Evolutionary conservation across 805 yeast genomes (phyloP).

Genomic region (Candida broadrunensis): DNA sequence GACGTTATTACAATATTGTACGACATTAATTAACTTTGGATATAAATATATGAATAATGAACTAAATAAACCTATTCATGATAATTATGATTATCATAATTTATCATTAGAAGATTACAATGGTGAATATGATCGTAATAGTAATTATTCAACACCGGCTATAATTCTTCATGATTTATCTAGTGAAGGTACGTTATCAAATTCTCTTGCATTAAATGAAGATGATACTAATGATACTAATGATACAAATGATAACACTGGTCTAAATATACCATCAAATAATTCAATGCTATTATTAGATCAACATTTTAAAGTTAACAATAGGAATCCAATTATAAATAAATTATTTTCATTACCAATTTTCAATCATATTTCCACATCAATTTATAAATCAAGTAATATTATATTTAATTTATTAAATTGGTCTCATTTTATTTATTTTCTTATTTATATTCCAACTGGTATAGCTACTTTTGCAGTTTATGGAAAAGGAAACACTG

Average conservation of each 20-base stretch:
- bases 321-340: no score
- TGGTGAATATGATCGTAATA: no score
- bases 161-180: constrained; percentile 23
- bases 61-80: not conserved
- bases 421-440: constrained; percentile 62
- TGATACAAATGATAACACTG: no score
- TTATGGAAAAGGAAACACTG: constrained; percentile 62
- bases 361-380: not conserved
- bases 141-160: constrained; percentile 7
- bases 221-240: constrained; percentile 4
- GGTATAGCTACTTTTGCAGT: constrained; percentile 65
- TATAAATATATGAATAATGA: constrained; percentile 3
- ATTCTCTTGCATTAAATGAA: constrained; percentile 20
- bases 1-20: constrained; percentile 49
- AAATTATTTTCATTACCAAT: not conserved
- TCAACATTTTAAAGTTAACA: no score
- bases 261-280: constrained; percentile 19
- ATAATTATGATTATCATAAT: not conserved
- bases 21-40: constrained; percentile 42
- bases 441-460: constrained; percentile 55
- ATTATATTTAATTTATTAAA: constrained; percentile 48
- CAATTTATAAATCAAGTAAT: constrained; percentile 10
- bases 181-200: constrained; percentile 9
- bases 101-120: not conserved
- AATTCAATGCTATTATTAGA: constrained; percentile 11